phyloP scores from a whole-genome alignment of 352 stramenopile species.

The Peronospora farinosa region DNA sequence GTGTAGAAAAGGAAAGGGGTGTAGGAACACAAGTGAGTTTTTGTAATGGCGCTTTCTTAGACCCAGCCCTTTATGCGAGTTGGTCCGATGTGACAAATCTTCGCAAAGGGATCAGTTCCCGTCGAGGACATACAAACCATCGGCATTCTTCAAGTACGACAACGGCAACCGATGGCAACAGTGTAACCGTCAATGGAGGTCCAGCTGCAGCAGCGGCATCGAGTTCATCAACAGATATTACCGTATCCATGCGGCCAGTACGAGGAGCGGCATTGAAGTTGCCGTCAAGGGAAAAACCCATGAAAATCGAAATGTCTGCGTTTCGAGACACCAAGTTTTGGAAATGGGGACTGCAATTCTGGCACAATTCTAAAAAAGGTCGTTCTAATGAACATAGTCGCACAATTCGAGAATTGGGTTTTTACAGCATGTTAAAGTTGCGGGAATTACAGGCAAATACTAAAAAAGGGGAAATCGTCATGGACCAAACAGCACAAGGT shows the following conservation, averaged over 20 bases:
- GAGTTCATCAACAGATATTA: constrained; percentile 23
- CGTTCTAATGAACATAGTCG: constrained; percentile 71
- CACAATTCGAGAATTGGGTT: constrained; percentile 76
- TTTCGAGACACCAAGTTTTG: constrained; percentile 77
- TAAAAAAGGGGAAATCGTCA: constrained; percentile 78
- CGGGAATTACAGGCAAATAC: constrained; percentile 64
- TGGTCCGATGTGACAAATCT: constrained; percentile 72
- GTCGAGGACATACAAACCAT: constrained; percentile 2
- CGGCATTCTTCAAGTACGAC: constrained; percentile 15
- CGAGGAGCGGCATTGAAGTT: constrained; percentile 30
- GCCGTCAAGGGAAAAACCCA: constrained; percentile 53
- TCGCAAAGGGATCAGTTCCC: constrained; percentile 32
- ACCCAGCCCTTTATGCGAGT: constrained; percentile 74
- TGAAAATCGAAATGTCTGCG: constrained; percentile 81
- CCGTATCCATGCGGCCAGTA: constrained; percentile 17
- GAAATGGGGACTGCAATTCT: constrained; percentile 84
- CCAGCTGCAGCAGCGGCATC: constrained; percentile 33
- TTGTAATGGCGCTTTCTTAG: constrained; percentile 78
- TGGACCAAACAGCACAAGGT: constrained; percentile 81
- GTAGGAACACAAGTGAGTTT: constrained; percentile 78
- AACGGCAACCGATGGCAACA: constrained; percentile 27
- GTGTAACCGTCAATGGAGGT: constrained; percentile 30
- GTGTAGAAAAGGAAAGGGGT: constrained; percentile 73
- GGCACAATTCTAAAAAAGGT: constrained; percentile 73
- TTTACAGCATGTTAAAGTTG: constrained; percentile 85